phyloP scores from a whole-genome alignment of 2,329 filamentous ascomycete genomes.

The Clonostachys byssicola region DNA sequence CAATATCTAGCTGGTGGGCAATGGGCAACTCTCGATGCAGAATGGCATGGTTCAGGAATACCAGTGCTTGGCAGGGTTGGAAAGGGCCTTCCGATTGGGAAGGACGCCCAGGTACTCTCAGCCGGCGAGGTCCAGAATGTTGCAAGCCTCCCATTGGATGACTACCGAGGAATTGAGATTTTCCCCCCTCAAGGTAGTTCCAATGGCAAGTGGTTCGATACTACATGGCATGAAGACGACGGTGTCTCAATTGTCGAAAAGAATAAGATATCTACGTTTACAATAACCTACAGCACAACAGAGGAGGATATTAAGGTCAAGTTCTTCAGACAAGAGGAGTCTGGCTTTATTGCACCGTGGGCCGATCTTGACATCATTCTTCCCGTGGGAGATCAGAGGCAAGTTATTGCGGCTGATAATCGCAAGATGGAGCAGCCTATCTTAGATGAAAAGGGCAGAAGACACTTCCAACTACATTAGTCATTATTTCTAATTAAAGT shows the following conservation, averaged over 20 bases:
- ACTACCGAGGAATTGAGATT: constrained; percentile 35
- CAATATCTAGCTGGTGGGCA: constrained; percentile 43
- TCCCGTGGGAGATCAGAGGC: constrained; percentile 21
- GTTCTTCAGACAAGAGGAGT: constrained; percentile 20
- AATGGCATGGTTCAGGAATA: constrained; percentile 35
- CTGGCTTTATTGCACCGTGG: constrained; percentile 27
- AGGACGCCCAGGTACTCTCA: constrained; percentile 26
- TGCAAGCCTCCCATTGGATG: constrained; percentile 29
- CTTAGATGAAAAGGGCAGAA: constrained; percentile 11
- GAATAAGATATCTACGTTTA: constrained; percentile 25
- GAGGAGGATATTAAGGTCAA: constrained; percentile 14
- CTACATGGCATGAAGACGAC: constrained; percentile 30
- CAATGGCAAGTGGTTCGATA: constrained; percentile 16
- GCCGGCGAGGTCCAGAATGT: constrained; percentile 28
- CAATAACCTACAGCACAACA: constrained; percentile 13
- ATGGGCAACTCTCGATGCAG: constrained; percentile 31
- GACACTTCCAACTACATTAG: constrained; percentile 10
- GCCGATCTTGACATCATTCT: constrained; percentile 21
- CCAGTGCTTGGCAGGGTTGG: constrained; percentile 32
- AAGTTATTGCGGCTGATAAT: constrained; percentile 5
- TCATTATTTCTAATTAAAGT: too few relatives aligned
- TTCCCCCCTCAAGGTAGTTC: constrained; percentile 24
- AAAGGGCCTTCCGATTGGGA: constrained; percentile 29
- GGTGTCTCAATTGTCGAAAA: constrained; percentile 21
- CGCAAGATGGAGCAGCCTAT: constrained; percentile 4